Evolutionary conservation across 805 yeast species (phyloP).

Genomic region (Isabelozyma heimii): DNA sequence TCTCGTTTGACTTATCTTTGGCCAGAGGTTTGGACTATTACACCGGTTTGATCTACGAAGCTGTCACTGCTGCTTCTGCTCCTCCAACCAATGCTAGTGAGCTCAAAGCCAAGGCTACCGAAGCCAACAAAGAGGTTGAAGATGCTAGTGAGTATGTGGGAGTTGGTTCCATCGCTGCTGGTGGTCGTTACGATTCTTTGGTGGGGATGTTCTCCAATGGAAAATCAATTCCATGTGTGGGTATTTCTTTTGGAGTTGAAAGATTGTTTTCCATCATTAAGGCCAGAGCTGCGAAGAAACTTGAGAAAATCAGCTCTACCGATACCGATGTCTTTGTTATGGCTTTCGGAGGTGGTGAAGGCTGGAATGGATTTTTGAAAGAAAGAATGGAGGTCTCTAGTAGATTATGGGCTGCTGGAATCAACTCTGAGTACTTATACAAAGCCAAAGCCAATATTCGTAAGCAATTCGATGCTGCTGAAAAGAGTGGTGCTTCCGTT

Average conservation of each 20-base stretch:
- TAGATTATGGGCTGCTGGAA: slow-evolving; percentile 80
- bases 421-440: slow-evolving; percentile 88
- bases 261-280: slow-evolving; percentile 87
- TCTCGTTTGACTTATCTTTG: slow-evolving; percentile 87
- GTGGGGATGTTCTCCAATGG: slow-evolving; percentile 96
- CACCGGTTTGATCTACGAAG: slow-evolving; percentile 96
- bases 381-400: slow-evolving; percentile 90
- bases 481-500: slow-evolving; percentile 83
- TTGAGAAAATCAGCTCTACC: slow-evolving; percentile 69
- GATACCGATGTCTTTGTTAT: slow-evolving; percentile 92
- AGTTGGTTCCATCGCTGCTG: slow-evolving; percentile 97
- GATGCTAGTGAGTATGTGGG: slow-evolving; percentile 97
- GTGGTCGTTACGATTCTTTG: slow-evolving; percentile 95
- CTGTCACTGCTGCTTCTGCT: slow-evolving; percentile 93
- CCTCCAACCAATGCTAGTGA: slow-evolving; percentile 82
- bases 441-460: slow-evolving; percentile 92
- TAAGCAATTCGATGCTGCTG: slow-evolving; percentile 98
- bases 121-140: slow-evolving; percentile 57
- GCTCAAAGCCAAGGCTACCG: slow-evolving; percentile 47
- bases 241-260: slow-evolving; percentile 96
- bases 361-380: slow-evolving; percentile 87
- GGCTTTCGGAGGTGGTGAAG: slow-evolving; percentile 99
- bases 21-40: slow-evolving; percentile 98
- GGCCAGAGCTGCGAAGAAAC: slow-evolving; percentile 59
- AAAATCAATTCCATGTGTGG: slow-evolving; percentile 95